Evolutionary conservation across 306 rosid species (phyloP), one percentile per base, ranked within the genome.

Genomic region (Datisca glomerata): DNA sequence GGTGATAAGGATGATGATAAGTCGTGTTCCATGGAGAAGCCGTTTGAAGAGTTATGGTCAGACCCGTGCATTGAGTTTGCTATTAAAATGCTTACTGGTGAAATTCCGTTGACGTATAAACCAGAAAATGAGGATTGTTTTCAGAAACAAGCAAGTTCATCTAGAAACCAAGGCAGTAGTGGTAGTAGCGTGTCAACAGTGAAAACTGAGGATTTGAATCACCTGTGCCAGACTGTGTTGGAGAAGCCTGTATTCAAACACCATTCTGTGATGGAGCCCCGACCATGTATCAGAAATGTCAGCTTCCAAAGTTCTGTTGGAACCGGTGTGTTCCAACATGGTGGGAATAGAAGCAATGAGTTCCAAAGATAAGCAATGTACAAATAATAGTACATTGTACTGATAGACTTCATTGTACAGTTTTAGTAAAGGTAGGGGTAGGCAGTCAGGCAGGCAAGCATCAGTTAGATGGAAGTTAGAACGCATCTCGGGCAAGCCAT

Each of bases 1-100:
- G 54, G 20, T 0, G 37, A 48, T 24, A 51, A 35, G 22, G 51
- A 42, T 18, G 69, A 63, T 37, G 66, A 51, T 42, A 45, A 65
- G 24, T 80, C 42, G 51, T 51, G 71, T 33, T 47, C 63, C 21
- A 24, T 46, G 24, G 69, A 68, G 8, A 34, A 60, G 18, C 59
- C 70, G 29, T 51, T 47, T 9, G 67, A 53, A 23, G 68, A 49
- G 40, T 60, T 73, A 56, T 71, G 77, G 82, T 49, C 70, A 37
- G 93, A 82, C 51, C 94, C 96, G 3, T 79, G 89, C 55, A 79
- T 83, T 29, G 85, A 83, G 44, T 87, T 87, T 43, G 93, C 93
- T 1, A 61, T 70, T 7, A 79, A 79, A 66, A 76, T 93, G 29
- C 82, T 82, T 43, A 81, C 81, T 1, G 76, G 69, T 40, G 61